Base-by-base conservation (phyloP, 148 eudicot genomes). In the Arctostaphylos glauca region DNA sequence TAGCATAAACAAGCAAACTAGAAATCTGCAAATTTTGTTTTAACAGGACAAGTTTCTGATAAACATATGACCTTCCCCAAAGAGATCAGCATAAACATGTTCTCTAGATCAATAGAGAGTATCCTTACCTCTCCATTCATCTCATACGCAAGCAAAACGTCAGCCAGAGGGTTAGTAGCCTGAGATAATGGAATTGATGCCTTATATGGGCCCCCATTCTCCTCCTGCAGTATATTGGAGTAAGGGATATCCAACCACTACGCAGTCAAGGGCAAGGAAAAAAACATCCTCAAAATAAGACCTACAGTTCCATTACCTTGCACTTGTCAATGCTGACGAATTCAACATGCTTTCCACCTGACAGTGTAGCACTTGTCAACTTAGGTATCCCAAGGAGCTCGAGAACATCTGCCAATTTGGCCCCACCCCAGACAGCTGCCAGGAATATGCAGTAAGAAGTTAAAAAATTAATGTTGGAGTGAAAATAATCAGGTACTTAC, bases 251-350 rank as follows among this genome's bases (percentile, higher is more conserved):
- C 31, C 21, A 71, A 77, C 43, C 59, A 82, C 25, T 74, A 48
- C 48, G 14, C 15, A 12, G 16, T 31, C 7, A 6, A 66, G 44
- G 18, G 71, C 75, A 96, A 79, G 73, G 98, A 93, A 84, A 96
- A 93, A n/a, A 97, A 94, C 95, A 89, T 49, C 55, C 10, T 47
- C 25, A 48, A 74, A 25, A 23, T 47, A 74, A 48, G 18, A 74
- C 25, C 2, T 8, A 72, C 31, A 31, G 6, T 2, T 19, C 71
- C 71, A 9, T 49, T n/a, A 96, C 99, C 99, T 96, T 96, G 84
- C 99, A 96, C 90, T 81, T 94, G 80, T 96, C 99, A 87, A 96
- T 85, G 90, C 99, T 96, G 16, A 94, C 93, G 80, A 96, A 96
- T 85, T 94, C 99, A 79, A 94, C 99, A 87, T 96, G 99, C 80